Percentiles rank a stretch among this genome's conserved stretches.
These are phyloP conservation scores for Aspergillus mulundensis DNA, from an alignment of 495 filamentous ascomycete genomes.

Conservation along the genomic window DNA sequence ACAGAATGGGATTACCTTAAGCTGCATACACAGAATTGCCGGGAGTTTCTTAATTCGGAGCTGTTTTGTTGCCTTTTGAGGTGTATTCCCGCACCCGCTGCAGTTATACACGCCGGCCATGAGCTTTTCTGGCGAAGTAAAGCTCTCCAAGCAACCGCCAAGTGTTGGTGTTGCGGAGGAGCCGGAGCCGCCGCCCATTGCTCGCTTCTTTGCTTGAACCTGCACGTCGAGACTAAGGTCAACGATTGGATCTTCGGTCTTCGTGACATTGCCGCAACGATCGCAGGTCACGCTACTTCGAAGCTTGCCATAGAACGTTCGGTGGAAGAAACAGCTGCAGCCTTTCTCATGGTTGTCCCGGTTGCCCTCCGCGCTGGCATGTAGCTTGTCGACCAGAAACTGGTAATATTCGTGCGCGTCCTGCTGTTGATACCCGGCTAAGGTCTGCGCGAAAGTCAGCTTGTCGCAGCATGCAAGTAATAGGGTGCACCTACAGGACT, in stretches of 20 bases:
- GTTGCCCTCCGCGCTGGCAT: slow-evolving; percentile 43
- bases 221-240: slow-evolving; percentile 81
- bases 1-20: slow-evolving; percentile 59
- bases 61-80: slow-evolving; percentile 71
- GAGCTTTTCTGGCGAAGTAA: slow-evolving; percentile 64
- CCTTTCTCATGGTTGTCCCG: slow-evolving; percentile 51
- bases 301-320: slow-evolving; percentile 82
- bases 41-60: slow-evolving; percentile 75
- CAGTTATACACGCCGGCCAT: slow-evolving; percentile 78
- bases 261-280: slow-evolving; percentile 71
- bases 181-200: slow-evolving; percentile 35
- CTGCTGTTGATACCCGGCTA: slow-evolving; percentile 88
- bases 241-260: slow-evolving; percentile 77
- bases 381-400: slow-evolving; percentile 83
- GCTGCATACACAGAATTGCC: slow-evolving; percentile 82
- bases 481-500: slow-evolving; percentile 41
- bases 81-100: slow-evolving; percentile 63
- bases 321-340: slow-evolving; percentile 85
- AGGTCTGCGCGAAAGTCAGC: slow-evolving; percentile 48
- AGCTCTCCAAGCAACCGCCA: slow-evolving; percentile 75
- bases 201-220: slow-evolving; percentile 47
- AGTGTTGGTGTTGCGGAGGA: slow-evolving; percentile 54
- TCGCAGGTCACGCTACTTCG: slow-evolving; percentile 84
- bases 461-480: too few relatives aligned
- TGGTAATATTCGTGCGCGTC: slow-evolving; percentile 96